Conservation (phyloP, 352 stramenopile species). For the Globisporangium splendens region DNA sequence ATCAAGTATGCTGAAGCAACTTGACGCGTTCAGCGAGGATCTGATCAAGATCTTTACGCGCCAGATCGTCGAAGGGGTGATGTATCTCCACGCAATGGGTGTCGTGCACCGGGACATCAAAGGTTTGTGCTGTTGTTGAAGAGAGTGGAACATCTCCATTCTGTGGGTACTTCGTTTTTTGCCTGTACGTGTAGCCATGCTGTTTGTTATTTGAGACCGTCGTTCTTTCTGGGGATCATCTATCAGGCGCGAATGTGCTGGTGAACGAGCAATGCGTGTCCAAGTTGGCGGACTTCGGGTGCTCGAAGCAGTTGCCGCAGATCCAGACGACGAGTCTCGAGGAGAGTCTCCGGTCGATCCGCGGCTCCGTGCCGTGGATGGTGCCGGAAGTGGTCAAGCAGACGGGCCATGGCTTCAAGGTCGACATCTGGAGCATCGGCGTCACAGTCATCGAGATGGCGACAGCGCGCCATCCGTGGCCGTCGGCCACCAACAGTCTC, state of each 20-base stretch:
- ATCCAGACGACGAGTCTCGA: constrained; percentile 80
- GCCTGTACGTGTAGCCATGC: neutral
- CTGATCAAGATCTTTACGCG: constrained; percentile 89
- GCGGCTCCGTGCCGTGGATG: constrained; percentile 87
- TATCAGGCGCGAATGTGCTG: constrained; percentile 79
- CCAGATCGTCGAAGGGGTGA: constrained; percentile 90
- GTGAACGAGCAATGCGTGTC: constrained; percentile 85
- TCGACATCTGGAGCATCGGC: constrained; percentile 80
- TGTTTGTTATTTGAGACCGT: neutral
- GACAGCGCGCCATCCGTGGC: constrained; percentile 70
- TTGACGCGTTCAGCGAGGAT: constrained; percentile 90
- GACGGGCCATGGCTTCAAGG: constrained; percentile 69
- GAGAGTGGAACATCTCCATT: neutral
- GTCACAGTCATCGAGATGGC: constrained; percentile 82
- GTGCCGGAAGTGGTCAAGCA: constrained; percentile 74
- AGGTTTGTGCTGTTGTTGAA: constrained; percentile 20
- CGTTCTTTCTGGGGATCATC: neutral
- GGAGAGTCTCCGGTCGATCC: constrained; percentile 76
- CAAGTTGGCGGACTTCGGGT: constrained; percentile 90
- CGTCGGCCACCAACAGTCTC: constrained; percentile 49
- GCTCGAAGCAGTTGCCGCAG: constrained; percentile 82
- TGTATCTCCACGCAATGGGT: constrained; percentile 89
- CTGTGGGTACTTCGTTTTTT: neutral
- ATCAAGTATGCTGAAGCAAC: constrained; percentile 84
- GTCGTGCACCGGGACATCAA: constrained; percentile 96